Base-by-base conservation (phyloP, 1,284 basidiomycete species). In the Boletus sp. region DNA sequence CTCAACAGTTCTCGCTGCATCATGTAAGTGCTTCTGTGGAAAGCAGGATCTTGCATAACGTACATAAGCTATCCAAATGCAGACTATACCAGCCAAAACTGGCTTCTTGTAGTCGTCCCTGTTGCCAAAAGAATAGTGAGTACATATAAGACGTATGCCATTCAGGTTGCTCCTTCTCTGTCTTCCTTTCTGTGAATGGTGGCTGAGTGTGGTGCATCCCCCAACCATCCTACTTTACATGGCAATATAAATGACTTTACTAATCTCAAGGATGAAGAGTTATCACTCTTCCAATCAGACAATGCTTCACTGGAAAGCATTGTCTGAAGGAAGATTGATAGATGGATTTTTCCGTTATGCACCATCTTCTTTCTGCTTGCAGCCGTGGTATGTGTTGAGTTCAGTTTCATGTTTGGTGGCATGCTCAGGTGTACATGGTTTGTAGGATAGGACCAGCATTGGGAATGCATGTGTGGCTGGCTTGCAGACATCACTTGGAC, bases 391-490 rank as follows among this genome's bases (percentile, higher is more conserved):
- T 56, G 82, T 68, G 19, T 30, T 23, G 8, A 13, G 33, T 46
- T 27, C n/a, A n/a, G 16, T 40, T 38, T 28, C 23, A 16, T 16
- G 16, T 16, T n/a, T 11, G 10, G 11, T 8, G 3, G 19, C 17
- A 3, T 54, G 3, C 48, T 40, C 40, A 44, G 23, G 44, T 30
- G 6, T 47, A 11, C 3, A 35, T 5, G 9, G n/a, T 56, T 10
- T 33, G 16, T 52, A 73, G 71, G 71, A 72, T 43, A 67, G 79
- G 46, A 80, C 80, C 3, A 87, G 86, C 63, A 78, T 87, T 30
- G 81, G 79, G 6, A 88, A 88, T 67, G 86, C 87, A 19, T 78
- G 81, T 1, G 77, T 88, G 0, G 86, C 84, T 14, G 86, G 86
- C 9, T 71, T 88, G 35, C 81, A 84, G 65, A 79, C 72, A 47